Base-by-base conservation (phyloP, 1,139 yeast genomes). In the Tardiomyces blankii region DNA sequence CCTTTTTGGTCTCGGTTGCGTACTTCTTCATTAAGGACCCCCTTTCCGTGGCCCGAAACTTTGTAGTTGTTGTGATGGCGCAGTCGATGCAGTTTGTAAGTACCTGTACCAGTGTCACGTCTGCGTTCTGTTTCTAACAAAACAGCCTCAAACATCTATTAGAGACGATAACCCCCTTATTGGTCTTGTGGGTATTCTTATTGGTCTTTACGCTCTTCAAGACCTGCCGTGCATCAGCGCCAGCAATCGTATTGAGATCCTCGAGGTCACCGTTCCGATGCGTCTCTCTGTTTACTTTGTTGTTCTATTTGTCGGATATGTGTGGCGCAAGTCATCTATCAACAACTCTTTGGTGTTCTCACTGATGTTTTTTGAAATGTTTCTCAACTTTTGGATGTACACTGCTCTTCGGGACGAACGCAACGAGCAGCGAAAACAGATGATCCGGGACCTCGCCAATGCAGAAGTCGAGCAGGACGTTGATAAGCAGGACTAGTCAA, bases 191-290 rank as follows among this genome's bases (percentile, higher is more conserved):
- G 69, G 75, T 1, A 55, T 73, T 11, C 52, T 71, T 27, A 54
- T 75, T 35, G 62, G 61, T 1, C 51, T 70, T 14, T 45, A 49
- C 23, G 68, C 59, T 1, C 39, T 61, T 6, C 50, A 61, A 3
- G 70, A 66, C 45, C 44, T 64, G 11, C 54, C 62, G 30, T 50
- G 57, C 4, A 50, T 61, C 23, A 49, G 50, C 19, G 54, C 49
- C 14, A 51, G 53, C 2, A 48, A 57, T 44, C 55, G 55, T 18
- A 55, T 65, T 42, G 70, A 71, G 14, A 80, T 75, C 61, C 82
- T 86, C 57, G 85, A 82, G 56, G 69, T 80, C 6, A 62, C 81
- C 14, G 81, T 85, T 2, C 94, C 95, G 8, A 55, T 76, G 11
- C 74, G 96, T 57, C 66, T 87, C 46, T 53, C 74, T 11, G 53